Conservation (phyloP, 2,329 filamentous ascomycete species). For the Diplodia corticola region DNA sequence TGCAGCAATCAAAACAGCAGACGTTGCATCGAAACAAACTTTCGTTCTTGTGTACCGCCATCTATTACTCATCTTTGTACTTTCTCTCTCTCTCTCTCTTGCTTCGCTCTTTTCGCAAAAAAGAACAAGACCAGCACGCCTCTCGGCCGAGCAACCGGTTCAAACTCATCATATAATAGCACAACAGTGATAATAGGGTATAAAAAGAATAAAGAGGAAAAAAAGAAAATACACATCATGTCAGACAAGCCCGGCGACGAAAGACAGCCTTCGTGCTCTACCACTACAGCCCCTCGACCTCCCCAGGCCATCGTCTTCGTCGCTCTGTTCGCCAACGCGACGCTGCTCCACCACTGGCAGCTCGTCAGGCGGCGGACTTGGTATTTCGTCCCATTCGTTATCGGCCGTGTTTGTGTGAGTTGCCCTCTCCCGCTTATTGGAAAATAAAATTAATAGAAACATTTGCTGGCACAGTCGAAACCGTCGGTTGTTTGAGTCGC, state of each 20-base stretch:
- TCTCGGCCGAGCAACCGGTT: too few species aligned
- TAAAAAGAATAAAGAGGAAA: not conserved
- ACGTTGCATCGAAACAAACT: not conserved
- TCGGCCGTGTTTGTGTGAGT: constrained; percentile 51
- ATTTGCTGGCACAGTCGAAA: too few species aligned
- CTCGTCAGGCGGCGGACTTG: constrained; percentile 45
- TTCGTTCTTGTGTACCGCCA: not conserved
- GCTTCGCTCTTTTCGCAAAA: not conserved
- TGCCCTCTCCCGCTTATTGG: too few species aligned
- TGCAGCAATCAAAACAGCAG: too few species aligned
- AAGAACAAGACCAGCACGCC: not conserved
- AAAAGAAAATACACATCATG: not conserved
- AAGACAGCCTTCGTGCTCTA: constrained; percentile 30
- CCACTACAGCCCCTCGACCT: constrained; percentile 36
- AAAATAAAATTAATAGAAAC: too few species aligned
- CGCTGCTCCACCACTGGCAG: constrained; percentile 41
- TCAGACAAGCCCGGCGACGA: not conserved
- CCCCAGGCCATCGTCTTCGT: constrained; percentile 33
- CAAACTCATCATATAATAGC: not conserved
- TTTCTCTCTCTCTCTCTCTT: not conserved
- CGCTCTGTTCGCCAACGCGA: constrained; percentile 32
- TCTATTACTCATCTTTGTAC: not conserved
- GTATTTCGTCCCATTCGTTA: constrained; percentile 54
- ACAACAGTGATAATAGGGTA: not conserved
- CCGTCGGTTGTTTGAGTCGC: constrained; percentile 53